These are phyloP conservation scores for Cutaneotrichosporon sp. DNA, from an alignment of 1,284 basidiomycete genomes.

Conservation along the genomic window DNA sequence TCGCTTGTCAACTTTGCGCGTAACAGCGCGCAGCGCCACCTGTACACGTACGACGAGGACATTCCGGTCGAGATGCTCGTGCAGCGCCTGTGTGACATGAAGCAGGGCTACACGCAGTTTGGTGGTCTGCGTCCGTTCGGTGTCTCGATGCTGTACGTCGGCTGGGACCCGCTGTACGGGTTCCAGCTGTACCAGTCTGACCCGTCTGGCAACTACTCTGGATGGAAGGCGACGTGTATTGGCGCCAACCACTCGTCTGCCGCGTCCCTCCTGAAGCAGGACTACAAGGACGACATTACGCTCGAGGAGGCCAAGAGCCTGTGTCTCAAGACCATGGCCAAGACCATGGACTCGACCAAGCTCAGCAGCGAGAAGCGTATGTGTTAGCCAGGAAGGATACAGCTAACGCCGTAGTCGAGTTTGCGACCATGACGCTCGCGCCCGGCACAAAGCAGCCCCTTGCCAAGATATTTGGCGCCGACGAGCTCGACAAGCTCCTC, in stretches of 20 bases:
- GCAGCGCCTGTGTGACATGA: conserved; percentile 90
- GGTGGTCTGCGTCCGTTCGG: conserved; percentile 97
- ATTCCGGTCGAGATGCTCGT: conserved; percentile 96
- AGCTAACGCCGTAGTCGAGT: conserved; percentile 65
- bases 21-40: conserved; percentile 80
- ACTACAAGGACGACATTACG: conserved; percentile 92
- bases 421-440: conserved; percentile 86
- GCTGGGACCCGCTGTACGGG: conserved; percentile 89
- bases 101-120: conserved; percentile 97
- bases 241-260: conserved; percentile 82
- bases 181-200: conserved; percentile 99
- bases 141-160: conserved; percentile 92
- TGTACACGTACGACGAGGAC: conserved; percentile 89
- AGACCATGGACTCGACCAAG: conserved; percentile 98
- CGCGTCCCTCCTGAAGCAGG: conserved; percentile 78
- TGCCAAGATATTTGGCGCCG: conserved; percentile 86
- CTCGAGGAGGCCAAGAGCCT: conserved; percentile 88
- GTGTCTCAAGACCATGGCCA: conserved; percentile 92
- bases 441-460: conserved; percentile 69
- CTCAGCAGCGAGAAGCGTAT: conserved; percentile 88
- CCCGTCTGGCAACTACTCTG: conserved; percentile 96
- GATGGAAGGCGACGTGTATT: conserved; percentile 98
- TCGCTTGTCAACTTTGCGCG: conserved; percentile 94
- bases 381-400: conserved; percentile 39
- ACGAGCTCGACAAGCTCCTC: conserved; percentile 84